These are phyloP conservation scores for Sugiyamaella pinicola DNA, from an alignment of 1,139 yeast species.

Conservation along the genomic window DNA sequence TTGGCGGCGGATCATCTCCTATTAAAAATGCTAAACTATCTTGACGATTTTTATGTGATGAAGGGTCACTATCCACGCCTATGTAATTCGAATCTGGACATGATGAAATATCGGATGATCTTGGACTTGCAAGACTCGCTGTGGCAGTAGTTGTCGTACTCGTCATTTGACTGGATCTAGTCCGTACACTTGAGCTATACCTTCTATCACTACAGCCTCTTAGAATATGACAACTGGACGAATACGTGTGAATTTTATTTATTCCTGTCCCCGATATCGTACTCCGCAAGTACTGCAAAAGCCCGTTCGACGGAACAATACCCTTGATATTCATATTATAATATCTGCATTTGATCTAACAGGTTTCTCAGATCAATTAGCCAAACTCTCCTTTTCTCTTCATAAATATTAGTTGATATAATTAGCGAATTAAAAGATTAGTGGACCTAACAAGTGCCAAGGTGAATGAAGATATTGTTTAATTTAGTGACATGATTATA, in stretches of 20 bases:
- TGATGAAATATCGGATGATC: not conserved
- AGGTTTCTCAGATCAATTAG: not conserved
- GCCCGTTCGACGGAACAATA: conserved; percentile 29
- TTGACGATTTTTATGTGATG: conserved; percentile 4
- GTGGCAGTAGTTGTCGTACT: too few relatives aligned
- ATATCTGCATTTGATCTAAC: conserved; percentile 14
- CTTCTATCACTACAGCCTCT: not conserved
- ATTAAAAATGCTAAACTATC: conserved; percentile 22
- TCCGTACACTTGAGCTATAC: not conserved
- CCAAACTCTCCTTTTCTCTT: conserved; percentile 6
- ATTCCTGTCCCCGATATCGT: conserved; percentile 17
- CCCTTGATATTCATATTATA: conserved; percentile 15
- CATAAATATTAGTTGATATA: conserved; percentile 3
- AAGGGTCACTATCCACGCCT: not conserved
- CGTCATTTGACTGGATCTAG: conserved; percentile 7
- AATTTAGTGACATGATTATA: not conserved
- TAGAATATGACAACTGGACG: conserved; percentile 12
- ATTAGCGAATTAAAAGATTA: too few relatives aligned
- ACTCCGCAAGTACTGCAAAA: conserved; percentile 25
- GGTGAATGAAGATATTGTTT: not conserved
- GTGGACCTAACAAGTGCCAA: too few relatives aligned
- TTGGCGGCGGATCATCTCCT: conserved; percentile 17
- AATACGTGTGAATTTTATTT: not conserved
- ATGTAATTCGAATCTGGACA: not conserved
- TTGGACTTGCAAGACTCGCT: not conserved